Conservation (phyloP, 1,139 yeast species). For the Hyphopichia fennica region DNA sequence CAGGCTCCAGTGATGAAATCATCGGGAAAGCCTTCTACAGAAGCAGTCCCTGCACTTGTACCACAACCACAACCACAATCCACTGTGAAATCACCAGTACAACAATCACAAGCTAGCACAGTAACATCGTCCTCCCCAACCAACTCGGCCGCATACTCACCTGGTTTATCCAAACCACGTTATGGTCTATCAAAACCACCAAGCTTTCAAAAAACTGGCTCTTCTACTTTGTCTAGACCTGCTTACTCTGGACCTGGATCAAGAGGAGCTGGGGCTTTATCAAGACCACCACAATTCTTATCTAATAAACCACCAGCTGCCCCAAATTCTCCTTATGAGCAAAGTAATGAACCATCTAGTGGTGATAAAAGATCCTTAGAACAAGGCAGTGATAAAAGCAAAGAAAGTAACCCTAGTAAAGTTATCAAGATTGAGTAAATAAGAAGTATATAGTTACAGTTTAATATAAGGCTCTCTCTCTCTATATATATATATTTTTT, state of each 20-base stretch:
- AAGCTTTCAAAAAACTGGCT: constrained; percentile 9
- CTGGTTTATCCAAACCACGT: constrained; percentile 14
- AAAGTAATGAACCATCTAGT: not conserved
- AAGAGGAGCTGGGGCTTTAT: constrained; percentile 22
- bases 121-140: not conserved
- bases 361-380: constrained; percentile 1
- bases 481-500: not conserved
- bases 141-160: not conserved
- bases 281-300: constrained; percentile 34
- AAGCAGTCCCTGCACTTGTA: no score
- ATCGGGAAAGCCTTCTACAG: no score
- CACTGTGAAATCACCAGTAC: not conserved
- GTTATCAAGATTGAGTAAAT: constrained; percentile 9
- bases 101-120: not conserved
- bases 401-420: constrained; percentile 5
- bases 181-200: constrained; percentile 13
- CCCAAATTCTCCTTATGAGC: not conserved
- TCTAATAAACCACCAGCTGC: constrained; percentile 25
- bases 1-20: no score
- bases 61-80: not conserved
- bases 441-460: not conserved
- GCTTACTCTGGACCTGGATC: constrained; percentile 10
- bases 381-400: not conserved
- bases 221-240: constrained; percentile 12
- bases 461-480: not conserved